Evolutionary conservation across 768 basidiomycete genomes (phyloP).

Genomic region (Lactifluus hygrophoroides): DNA sequence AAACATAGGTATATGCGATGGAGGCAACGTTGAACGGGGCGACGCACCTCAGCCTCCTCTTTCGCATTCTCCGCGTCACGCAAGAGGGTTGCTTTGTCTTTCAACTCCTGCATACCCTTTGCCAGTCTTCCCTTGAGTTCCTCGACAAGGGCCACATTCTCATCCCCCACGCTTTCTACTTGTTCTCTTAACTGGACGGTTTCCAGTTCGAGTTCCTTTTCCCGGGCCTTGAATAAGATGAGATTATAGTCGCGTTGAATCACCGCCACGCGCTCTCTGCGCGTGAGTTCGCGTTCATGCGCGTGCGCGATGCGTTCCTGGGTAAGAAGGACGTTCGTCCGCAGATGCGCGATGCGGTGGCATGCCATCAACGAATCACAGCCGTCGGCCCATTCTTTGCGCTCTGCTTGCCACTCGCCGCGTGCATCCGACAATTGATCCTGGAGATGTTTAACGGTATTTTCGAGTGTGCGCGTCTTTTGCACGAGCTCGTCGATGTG

Average conservation of each 20-base stretch:
- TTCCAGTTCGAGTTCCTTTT: slow-evolving; percentile 48
- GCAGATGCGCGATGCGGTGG: slow-evolving; percentile 58
- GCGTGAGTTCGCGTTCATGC: slow-evolving; percentile 43
- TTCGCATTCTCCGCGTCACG: slow-evolving; percentile 25
- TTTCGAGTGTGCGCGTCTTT: slow-evolving; percentile 55
- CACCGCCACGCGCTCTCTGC: slow-evolving; percentile 50
- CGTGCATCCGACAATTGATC: slow-evolving; percentile 37
- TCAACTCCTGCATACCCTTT: slow-evolving; percentile 30
- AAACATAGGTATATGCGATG: neutral
- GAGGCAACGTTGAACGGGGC: slow-evolving; percentile 17
- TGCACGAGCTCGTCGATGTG: slow-evolving; percentile 72
- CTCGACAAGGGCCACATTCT: slow-evolving; percentile 25
- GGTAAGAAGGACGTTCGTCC: slow-evolving; percentile 45
- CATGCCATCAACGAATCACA: slow-evolving; percentile 54
- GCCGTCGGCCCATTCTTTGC: slow-evolving; percentile 50
- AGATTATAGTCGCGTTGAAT: slow-evolving; percentile 61
- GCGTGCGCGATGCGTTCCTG: slow-evolving; percentile 42
- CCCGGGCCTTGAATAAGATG: slow-evolving; percentile 56
- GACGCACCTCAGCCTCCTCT: slow-evolving; percentile 26
- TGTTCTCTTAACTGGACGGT: slow-evolving; percentile 46
- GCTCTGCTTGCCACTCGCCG: slow-evolving; percentile 44
- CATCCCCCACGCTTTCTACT: slow-evolving; percentile 24
- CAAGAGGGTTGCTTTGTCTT: slow-evolving; percentile 33
- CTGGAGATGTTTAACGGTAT: slow-evolving; percentile 45
- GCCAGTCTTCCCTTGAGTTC: slow-evolving; percentile 43